Evolutionary conservation across 108 stramenopile species (phyloP), one percentile per base, ranked within the genome.

Genomic region (Skeletonema costatum): DNA sequence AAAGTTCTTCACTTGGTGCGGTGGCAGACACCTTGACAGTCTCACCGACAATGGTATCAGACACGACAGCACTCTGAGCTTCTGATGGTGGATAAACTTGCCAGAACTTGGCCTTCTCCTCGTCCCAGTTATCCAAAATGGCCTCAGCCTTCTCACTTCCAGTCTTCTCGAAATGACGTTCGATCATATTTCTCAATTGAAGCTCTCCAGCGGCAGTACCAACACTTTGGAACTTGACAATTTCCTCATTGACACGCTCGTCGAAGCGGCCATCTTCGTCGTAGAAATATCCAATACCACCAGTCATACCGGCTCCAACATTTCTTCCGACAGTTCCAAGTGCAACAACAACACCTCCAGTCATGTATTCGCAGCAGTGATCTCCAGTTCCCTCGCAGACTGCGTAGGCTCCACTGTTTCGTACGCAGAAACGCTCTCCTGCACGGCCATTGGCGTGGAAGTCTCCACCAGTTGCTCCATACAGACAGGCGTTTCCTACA

Each of bases 321-420:
- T 98, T 98, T 75, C 96, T 83, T 44, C 98, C 98, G 19, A 95
- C 96, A 64, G 85, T 80, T 39, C 98, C 98, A 42, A 98, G 92
- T 50, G 91, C 87, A 19, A 97, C 96, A 32, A 96, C 96, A 51
- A 92, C 92, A 64, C 97, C 97, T 32, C 96, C 97, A 50, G 98
- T 98, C 98, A 98, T 98, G 89, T 98, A 98, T 82, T 98, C 98
- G 74, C 95, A 96, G 70, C 95, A 94, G 74, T 98, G 98, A 74
- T 97, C 97, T 62, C 98, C 98, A 25, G 94, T 91, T 71, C 98
- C 98, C 80, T 98, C 98, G 16, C 95, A 93, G n/a, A 98, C 98
- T 64, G 97, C 98, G 72, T 90, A 90, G 2, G 97, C 97, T 33
- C 98, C 98, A 64, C 92, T 93, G 82, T 98, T 98, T 32, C 98